phyloP scores from a whole-genome alignment of 1,139 yeast species.

The Hemisphaericaspora xylofermentans region DNA sequence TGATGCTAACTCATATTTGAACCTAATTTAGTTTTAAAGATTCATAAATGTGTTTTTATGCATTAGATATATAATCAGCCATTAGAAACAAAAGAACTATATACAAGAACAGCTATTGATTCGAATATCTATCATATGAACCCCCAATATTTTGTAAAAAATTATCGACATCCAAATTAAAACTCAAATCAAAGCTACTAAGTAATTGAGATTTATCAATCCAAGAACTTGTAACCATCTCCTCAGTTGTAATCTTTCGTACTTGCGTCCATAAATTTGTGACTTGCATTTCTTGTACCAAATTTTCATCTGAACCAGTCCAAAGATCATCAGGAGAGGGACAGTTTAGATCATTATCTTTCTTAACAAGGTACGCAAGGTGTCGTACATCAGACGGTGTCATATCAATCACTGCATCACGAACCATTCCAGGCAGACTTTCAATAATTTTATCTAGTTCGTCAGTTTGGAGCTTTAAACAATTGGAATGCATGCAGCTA shows the following conservation, averaged over 20 bases:
- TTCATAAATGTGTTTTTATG: too few species aligned
- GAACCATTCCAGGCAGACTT: constrained; percentile 2
- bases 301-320: constrained; percentile 7
- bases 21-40: too few species aligned
- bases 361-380: constrained; percentile 10
- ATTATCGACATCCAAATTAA: constrained; percentile 3
- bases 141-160: background rate
- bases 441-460: background rate
- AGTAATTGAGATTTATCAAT: constrained; percentile 3
- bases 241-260: constrained; percentile 6
- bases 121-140: background rate
- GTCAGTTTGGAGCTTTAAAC: constrained; percentile 3
- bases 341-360: constrained; percentile 5
- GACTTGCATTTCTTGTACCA: constrained; percentile 9
- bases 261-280: constrained; percentile 11
- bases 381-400: constrained; percentile 3
- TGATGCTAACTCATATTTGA: too few species aligned
- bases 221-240: constrained; percentile 10
- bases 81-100: background rate
- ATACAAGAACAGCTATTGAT: too few species aligned
- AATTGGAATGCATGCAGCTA: constrained; percentile 7
- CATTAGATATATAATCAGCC: too few species aligned
- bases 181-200: constrained; percentile 3
- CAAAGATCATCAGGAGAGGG: background rate
- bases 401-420: constrained; percentile 2